Evolutionary conservation across 225 moss, liverwort and hornwort species (phyloP).

Genomic region (Sphagnum tenellum): DNA sequence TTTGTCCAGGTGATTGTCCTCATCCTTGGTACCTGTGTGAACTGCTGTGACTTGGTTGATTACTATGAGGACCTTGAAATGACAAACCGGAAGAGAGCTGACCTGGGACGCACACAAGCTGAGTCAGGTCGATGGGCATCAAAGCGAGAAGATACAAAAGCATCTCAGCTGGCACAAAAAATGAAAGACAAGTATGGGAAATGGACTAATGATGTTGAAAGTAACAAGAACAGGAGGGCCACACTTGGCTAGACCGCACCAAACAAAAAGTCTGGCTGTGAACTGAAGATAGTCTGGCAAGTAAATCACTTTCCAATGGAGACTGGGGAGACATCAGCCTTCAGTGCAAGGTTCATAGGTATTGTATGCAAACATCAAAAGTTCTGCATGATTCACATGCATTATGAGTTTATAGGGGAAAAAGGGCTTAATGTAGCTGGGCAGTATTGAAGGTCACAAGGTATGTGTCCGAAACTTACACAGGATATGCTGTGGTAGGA

Average conservation of each 20-base stretch:
- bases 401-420: too few species aligned
- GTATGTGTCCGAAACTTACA: too few species aligned
- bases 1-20: conserved; percentile 29
- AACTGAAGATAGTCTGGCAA: conserved; percentile 5
- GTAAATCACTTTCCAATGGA: neutral
- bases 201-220: conserved; percentile 13
- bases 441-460: too few species aligned
- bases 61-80: conserved; percentile 60
- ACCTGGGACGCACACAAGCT: conserved; percentile 17
- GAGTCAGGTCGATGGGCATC: conserved; percentile 37
- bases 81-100: conserved; percentile 28
- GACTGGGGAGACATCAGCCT: neutral
- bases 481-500: too few species aligned
- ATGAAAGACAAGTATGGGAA: conserved; percentile 63
- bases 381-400: too few species aligned
- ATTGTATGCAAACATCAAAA: too few species aligned
- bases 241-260: too few species aligned
- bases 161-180: conserved; percentile 33
- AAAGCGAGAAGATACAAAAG: conserved; percentile 31
- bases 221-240: too few species aligned
- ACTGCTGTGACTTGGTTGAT: conserved; percentile 54
- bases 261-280: conserved; percentile 5
- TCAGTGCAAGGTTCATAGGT: too few species aligned
- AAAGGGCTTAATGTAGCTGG: too few species aligned
- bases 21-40: conserved; percentile 34